Percentiles rank a stretch among this genome's conserved stretches.
These are phyloP conservation scores for Boletus mariae DNA, from an alignment of 1,284 basidiomycete species.

Conservation along the genomic window DNA sequence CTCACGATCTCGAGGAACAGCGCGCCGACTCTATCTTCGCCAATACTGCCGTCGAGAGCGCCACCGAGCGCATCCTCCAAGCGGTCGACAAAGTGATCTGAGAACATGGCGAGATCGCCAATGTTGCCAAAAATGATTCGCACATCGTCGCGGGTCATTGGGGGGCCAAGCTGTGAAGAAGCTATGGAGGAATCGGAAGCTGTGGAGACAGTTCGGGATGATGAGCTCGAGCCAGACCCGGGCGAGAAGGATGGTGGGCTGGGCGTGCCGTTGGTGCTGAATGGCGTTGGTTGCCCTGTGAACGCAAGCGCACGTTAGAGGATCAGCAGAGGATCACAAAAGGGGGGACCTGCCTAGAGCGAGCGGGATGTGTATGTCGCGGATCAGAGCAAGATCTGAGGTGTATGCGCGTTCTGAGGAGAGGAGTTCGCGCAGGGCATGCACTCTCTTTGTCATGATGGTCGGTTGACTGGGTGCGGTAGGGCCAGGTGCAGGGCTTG, in stretches of 20 bases:
- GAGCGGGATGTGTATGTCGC: conserved; percentile 79
- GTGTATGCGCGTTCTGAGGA: conserved; percentile 86
- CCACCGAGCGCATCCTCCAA: conserved; percentile 47
- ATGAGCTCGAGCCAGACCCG: conserved; percentile 31
- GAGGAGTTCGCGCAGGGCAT: conserved; percentile 81
- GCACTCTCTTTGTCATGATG: conserved; percentile 66
- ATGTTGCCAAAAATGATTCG: conserved; percentile 69
- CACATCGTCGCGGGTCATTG: conserved; percentile 68
- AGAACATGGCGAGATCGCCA: conserved; percentile 60
- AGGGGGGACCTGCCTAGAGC: conserved; percentile 53
- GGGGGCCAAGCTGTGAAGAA: conserved; percentile 42
- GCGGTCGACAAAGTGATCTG: conserved; percentile 52
- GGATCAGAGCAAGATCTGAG: conserved; percentile 80
- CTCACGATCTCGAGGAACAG: conserved; percentile 73
- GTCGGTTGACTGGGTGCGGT: conserved; percentile 21
- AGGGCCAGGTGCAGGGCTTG: conserved; percentile 2
- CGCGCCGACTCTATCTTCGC: conserved; percentile 72
- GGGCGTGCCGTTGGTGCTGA: conserved; percentile 30
- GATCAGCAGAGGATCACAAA: conserved; percentile 5
- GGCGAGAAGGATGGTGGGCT: conserved; percentile 34
- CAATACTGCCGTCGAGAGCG: conserved; percentile 43
- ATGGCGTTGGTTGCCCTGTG: conserved; percentile 45
- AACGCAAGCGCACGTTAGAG: conserved; percentile 9
- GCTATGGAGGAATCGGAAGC: conserved; percentile 41
- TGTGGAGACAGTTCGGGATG: conserved; percentile 30